These are phyloP conservation scores for Mortierella sp. DNA, from an alignment of 371 early-diverging fungal species.

Conservation along the genomic window DNA sequence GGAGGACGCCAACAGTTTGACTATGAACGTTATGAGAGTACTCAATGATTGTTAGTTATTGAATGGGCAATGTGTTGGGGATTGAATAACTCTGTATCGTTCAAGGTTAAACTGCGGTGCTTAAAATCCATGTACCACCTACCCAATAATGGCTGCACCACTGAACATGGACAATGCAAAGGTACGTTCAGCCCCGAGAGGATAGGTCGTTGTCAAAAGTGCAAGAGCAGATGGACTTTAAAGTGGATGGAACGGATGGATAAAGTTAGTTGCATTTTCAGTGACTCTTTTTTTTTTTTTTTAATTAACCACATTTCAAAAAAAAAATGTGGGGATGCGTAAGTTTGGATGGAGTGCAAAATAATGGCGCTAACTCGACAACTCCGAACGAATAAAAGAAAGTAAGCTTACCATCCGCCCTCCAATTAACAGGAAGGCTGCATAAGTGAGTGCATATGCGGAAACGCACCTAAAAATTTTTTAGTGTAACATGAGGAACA, in stretches of 20 bases:
- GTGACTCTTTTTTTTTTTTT: not conserved
- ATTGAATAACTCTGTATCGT: no score
- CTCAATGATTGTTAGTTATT: not conserved
- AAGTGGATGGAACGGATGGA: not conserved
- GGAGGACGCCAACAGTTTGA: constrained; percentile 49
- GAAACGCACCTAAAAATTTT: constrained; percentile 52
- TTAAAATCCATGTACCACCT: not conserved
- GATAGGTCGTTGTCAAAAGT: constrained; percentile 31
- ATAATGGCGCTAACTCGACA: not conserved
- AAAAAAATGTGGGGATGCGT: constrained; percentile 3
- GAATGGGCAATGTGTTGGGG: not conserved
- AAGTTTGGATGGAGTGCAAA: not conserved
- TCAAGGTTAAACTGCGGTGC: not conserved
- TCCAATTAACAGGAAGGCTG: constrained; percentile 59
- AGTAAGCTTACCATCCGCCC: constrained; percentile 47
- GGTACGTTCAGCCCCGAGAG: constrained; percentile 44
- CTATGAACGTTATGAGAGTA: not conserved
- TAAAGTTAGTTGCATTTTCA: not conserved
- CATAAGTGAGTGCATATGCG: constrained; percentile 60
- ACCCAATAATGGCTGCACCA: constrained; percentile 39
- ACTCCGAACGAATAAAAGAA: not conserved
- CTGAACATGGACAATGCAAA: constrained; percentile 47
- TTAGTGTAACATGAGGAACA: not conserved
- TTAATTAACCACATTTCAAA: no score
- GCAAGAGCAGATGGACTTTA: constrained; percentile 33